Conservation (phyloP, 495 filamentous ascomycete genomes). For the Halenospora varia region DNA sequence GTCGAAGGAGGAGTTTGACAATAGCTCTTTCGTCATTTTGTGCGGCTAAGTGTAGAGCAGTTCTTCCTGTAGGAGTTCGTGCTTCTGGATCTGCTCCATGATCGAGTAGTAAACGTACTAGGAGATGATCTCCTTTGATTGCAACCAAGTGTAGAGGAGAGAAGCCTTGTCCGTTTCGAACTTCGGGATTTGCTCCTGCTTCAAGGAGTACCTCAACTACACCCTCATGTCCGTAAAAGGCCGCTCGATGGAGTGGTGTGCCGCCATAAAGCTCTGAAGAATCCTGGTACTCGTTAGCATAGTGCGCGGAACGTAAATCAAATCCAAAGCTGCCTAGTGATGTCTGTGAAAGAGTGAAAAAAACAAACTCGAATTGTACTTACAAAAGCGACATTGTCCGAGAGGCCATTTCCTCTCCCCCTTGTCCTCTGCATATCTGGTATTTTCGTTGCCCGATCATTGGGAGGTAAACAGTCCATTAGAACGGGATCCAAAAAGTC, state of each 20-base stretch:
- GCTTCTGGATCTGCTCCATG: not conserved
- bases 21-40: not conserved
- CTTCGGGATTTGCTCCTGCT: not conserved
- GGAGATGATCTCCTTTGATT: not conserved
- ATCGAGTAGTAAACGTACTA: not conserved
- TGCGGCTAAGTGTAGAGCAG: not conserved
- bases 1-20: not conserved
- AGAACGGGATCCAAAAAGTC: not conserved
- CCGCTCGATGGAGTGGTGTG: not conserved
- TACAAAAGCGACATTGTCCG: no score
- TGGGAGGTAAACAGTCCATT: not conserved
- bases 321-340: no score
- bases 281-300: no score
- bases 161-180: not conserved
- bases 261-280: not conserved
- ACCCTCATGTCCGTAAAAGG: not conserved
- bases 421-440: not conserved
- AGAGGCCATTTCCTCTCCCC: not conserved
- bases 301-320: no score
- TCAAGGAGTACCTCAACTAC: not conserved
- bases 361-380: no score
- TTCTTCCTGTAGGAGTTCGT: not conserved
- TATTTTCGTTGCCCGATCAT: not conserved
- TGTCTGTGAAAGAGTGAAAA: no score
- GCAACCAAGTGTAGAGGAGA: not conserved